A percentile compares a stretch with the other conserved stretches of the same genome.
Evolutionary conservation across 371 early-diverging fungal genomes (phyloP).

Genomic region (Aphelidium insulamus): DNA sequence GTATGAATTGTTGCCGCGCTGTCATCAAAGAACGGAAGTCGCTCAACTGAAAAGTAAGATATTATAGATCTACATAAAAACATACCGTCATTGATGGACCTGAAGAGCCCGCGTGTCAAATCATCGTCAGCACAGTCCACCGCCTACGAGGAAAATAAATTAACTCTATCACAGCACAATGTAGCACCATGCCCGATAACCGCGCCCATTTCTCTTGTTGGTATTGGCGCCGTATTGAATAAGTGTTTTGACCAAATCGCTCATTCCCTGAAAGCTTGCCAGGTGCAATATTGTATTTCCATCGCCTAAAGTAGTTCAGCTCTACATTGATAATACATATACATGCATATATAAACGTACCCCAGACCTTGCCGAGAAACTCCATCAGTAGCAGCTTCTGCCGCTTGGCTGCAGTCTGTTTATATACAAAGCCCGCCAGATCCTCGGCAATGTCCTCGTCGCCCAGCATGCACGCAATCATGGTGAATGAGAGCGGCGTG

Average conservation of each 20-base stretch:
- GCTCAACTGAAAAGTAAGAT: too few relatives aligned
- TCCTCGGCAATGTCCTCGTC: slow-evolving; percentile 36
- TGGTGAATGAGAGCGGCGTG: slow-evolving; percentile 25
- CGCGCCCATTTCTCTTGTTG: slow-evolving; percentile 25
- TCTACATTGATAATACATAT: too few relatives aligned
- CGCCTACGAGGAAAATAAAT: too few relatives aligned
- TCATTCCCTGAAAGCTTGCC: slow-evolving; percentile 42
- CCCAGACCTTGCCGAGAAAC: slow-evolving; percentile 42
- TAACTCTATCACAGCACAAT: too few relatives aligned
- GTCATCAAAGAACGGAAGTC: too few relatives aligned
- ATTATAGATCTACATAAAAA: too few relatives aligned
- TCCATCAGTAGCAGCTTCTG: slow-evolving; percentile 32
- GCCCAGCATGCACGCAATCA: slow-evolving; percentile 30
- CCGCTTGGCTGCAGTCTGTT: slow-evolving; percentile 23
- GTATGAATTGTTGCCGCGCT: too few relatives aligned
- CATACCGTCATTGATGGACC: slow-evolving; percentile 23
- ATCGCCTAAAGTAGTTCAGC: too few relatives aligned
- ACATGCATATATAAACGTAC: too few relatives aligned
- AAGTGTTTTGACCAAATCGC: slow-evolving; percentile 27
- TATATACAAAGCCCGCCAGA: slow-evolving; percentile 28
- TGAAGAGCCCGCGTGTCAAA: slow-evolving; percentile 20
- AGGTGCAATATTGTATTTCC: slow-evolving; percentile 44
- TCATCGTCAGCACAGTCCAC: slow-evolving; percentile 45
- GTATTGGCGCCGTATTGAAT: slow-evolving; percentile 30
- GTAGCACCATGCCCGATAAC: too few relatives aligned